Evolutionary conservation across 1,139 yeast species (phyloP).

Genomic region (Pichia sp.): DNA sequence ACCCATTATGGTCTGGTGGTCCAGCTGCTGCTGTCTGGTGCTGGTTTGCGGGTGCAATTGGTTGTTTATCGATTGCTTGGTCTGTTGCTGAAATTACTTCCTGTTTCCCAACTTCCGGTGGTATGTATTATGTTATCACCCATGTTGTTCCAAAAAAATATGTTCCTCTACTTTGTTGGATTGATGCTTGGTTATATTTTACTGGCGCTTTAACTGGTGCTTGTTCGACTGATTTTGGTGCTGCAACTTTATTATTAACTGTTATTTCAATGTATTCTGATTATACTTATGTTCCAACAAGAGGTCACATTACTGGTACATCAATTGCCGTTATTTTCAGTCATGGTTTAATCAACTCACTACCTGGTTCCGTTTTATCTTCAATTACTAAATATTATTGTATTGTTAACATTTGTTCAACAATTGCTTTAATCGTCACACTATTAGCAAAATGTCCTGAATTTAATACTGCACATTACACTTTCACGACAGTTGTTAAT

Average conservation of each 20-base stretch:
- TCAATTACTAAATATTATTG: conserved; percentile 38
- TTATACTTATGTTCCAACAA: conserved; percentile 35
- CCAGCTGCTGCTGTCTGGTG: conserved; percentile 64
- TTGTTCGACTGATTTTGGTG: conserved; percentile 33
- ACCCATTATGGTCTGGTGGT: conserved; percentile 42
- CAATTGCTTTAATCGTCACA: conserved; percentile 33
- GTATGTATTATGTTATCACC: conserved; percentile 45
- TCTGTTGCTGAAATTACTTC: conserved; percentile 64
- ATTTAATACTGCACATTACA: conserved; percentile 24
- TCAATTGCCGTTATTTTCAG: conserved; percentile 35
- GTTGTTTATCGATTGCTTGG: conserved; percentile 51
- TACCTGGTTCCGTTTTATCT: conserved; percentile 37
- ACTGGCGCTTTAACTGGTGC: conserved; percentile 41
- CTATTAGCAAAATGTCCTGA: conserved; percentile 30
- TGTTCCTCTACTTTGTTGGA: conserved; percentile 35
- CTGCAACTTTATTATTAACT: conserved; percentile 35
- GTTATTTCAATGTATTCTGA: conserved; percentile 38
- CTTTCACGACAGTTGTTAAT: conserved; percentile 28
- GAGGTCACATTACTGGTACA: conserved; percentile 38
- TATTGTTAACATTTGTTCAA: conserved; percentile 36
- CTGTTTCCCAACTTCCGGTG: conserved; percentile 71
- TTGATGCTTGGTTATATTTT: conserved; percentile 40
- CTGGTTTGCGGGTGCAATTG: conserved; percentile 57
- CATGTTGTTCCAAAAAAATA: conserved; percentile 31
- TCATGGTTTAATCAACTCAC: conserved; percentile 37